Evolutionary conservation across 371 early-diverging fungal genomes (phyloP).

Genomic region (Batkoa obscura): DNA sequence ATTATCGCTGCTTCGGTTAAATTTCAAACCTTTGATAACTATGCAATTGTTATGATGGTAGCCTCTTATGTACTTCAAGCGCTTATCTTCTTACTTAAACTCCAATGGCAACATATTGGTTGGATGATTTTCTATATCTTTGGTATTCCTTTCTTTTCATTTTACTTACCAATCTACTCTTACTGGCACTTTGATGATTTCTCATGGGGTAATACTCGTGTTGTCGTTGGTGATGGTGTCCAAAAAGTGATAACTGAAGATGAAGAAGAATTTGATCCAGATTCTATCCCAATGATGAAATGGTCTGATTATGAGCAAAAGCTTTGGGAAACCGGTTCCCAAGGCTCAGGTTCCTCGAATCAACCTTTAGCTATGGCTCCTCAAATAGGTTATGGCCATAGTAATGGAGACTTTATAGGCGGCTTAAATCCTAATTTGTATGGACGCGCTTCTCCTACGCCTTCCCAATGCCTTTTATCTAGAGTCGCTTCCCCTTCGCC

Average conservation of each 20-base stretch:
- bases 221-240: constrained; percentile 60
- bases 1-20: constrained; percentile 36
- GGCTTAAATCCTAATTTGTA: not conserved
- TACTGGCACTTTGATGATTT: constrained; percentile 98
- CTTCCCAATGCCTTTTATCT: not conserved
- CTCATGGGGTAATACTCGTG: constrained; percentile 93
- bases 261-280: constrained; percentile 62
- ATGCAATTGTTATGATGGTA: constrained; percentile 37
- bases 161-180: constrained; percentile 63
- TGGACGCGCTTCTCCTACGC: not conserved
- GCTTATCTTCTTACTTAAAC: constrained; percentile 62
- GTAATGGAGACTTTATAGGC: too few relatives aligned
- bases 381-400: too few relatives aligned
- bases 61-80: constrained; percentile 74
- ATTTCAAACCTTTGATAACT: constrained; percentile 24
- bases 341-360: not conserved
- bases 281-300: constrained; percentile 65
- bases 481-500: not conserved
- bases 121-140: constrained; percentile 91
- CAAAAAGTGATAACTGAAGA: constrained; percentile 29
- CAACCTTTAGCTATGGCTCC: not conserved
- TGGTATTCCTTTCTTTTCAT: constrained; percentile 67
- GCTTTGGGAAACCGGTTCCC: constrained; percentile 34
- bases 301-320: constrained; percentile 79
- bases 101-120: constrained; percentile 86